Percentiles rank a stretch among this genome's conserved stretches.
These are phyloP conservation scores for Neoboletus brunneissimus DNA, from an alignment of 768 basidiomycete species.

Conservation along the genomic window DNA sequence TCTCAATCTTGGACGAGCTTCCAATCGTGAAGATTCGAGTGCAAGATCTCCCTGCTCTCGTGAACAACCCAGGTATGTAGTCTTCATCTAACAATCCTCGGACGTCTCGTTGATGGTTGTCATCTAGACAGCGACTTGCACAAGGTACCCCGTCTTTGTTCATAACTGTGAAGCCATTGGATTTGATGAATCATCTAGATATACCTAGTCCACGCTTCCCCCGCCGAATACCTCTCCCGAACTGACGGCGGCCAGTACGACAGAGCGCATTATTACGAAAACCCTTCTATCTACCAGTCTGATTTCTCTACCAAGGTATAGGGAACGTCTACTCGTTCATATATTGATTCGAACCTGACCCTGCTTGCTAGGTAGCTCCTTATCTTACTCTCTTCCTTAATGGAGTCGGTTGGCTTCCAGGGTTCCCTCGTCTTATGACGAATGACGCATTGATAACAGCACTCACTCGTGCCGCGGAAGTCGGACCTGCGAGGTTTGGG, in stretches of 20 bases:
- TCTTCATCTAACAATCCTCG: neutral
- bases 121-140: slow-evolving; percentile 50
- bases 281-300: slow-evolving; percentile 63
- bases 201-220: slow-evolving; percentile 71
- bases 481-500: slow-evolving; percentile 57
- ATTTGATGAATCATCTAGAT: slow-evolving; percentile 41
- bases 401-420: slow-evolving; percentile 79
- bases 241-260: slow-evolving; percentile 55
- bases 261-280: slow-evolving; percentile 69
- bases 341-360: neutral
- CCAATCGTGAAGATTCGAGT: slow-evolving; percentile 59
- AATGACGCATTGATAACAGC: slow-evolving; percentile 56
- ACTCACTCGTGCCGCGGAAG: slow-evolving; percentile 44
- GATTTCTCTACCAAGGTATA: slow-evolving; percentile 65
- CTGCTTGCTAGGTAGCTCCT: slow-evolving; percentile 64
- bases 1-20: slow-evolving; percentile 69
- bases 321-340: neutral
- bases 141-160: slow-evolving; percentile 41
- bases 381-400: slow-evolving; percentile 84
- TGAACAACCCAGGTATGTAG: slow-evolving; percentile 48
- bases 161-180: neutral
- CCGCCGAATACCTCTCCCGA: slow-evolving; percentile 67
- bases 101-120: slow-evolving; percentile 1
- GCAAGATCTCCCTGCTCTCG: slow-evolving; percentile 55
- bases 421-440: slow-evolving; percentile 77